phyloP scores from a whole-genome alignment of 2,329 filamentous ascomycete species.

The Apiospora pterosperma region DNA sequence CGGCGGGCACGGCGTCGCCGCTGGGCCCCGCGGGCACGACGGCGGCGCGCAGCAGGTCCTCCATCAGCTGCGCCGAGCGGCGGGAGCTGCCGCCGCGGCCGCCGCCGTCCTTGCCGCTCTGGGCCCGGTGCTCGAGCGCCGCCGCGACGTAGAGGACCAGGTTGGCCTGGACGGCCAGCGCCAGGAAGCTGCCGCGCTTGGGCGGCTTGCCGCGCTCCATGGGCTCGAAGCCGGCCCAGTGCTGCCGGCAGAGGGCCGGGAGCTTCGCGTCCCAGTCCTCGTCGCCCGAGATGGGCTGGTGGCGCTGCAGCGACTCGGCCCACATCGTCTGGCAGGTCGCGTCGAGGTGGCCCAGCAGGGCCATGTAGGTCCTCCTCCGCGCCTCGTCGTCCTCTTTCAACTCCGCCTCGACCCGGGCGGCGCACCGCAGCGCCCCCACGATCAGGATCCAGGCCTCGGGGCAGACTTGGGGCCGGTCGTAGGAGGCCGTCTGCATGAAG shows the following conservation, averaged over 20 bases:
- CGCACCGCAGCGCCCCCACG: slow-evolving; percentile 25
- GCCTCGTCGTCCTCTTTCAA: slow-evolving; percentile 1
- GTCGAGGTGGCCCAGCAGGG: slow-evolving; percentile 27
- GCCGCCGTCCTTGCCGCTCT: slow-evolving; percentile 11
- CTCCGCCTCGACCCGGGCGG: slow-evolving; percentile 22
- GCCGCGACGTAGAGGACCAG: slow-evolving; percentile 20
- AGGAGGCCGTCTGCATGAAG: background rate
- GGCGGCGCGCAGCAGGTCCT: background rate
- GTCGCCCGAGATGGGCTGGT: slow-evolving; percentile 10
- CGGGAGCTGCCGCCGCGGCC: background rate
- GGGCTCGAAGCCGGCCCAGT: slow-evolving; percentile 28
- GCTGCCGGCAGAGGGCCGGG: slow-evolving; percentile 19
- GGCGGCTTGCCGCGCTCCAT: slow-evolving; percentile 30
- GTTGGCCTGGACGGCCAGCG: slow-evolving; percentile 27
- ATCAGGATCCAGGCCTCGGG: slow-evolving; percentile 28
- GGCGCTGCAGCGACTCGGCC: slow-evolving; percentile 12
- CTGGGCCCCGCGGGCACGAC: background rate
- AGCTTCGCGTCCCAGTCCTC: slow-evolving; percentile 17
- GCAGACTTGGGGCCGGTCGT: background rate
- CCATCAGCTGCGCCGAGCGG: background rate
- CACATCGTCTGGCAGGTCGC: slow-evolving; percentile 23
- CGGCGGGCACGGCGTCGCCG: background rate
- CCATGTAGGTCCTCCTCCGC: slow-evolving; percentile 19
- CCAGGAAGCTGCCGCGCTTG: slow-evolving; percentile 25
- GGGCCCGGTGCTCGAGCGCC: no score